Evolutionary conservation across 1,284 basidiomycete species (phyloP), one percentile per base, ranked within the genome.

Genomic region (Melampsora americana): DNA sequence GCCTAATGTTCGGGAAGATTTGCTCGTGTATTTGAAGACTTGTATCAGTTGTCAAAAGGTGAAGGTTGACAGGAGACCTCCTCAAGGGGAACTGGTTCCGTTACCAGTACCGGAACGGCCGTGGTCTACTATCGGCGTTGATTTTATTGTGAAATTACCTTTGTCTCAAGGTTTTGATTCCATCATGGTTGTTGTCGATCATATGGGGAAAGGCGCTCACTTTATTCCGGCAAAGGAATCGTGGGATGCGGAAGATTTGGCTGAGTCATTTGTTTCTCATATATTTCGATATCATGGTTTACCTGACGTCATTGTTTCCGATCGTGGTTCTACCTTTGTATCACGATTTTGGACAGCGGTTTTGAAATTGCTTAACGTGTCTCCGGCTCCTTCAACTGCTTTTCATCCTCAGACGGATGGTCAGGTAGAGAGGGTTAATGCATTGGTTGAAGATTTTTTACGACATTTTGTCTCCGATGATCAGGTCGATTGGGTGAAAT

Each of bases 141-240:
- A 88, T 78, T 82, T 85, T 69, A 85, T 87, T 44, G 81, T 82
- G 6, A 81, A 83, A 26, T 80, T 87, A 0, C 86, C 86, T 0
- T 11, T 6, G 6, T 83, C 82, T 0, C 77, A 80, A 5, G 83
- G 83, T 0, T 85, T 69, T 78, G 80, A 84, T 73, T 69, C 83
- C 6, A 83, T 87, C 5, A 69, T 85, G 0, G 84, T 86, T 0
- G 81, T 86, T 0, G 86, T 85, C 0, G 83, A 85, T n/a, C n/a
- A n/a, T n/a, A n/a, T n/a, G n/a, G n/a, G n/a, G n/a, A n/a, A n/a
- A n/a, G n/a, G n/a, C n/a, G n/a, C n/a, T n/a, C n/a, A n/a, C n/a
- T n/a, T n/a, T n/a, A n/a, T n/a, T n/a, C n/a, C n/a, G n/a, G n/a
- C 76, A 66, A 83, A 12, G 20, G 66, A 68, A 53, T 23, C 66